Evolutionary conservation across 768 basidiomycete species (phyloP).

Genomic region (Galerina sulciceps): DNA sequence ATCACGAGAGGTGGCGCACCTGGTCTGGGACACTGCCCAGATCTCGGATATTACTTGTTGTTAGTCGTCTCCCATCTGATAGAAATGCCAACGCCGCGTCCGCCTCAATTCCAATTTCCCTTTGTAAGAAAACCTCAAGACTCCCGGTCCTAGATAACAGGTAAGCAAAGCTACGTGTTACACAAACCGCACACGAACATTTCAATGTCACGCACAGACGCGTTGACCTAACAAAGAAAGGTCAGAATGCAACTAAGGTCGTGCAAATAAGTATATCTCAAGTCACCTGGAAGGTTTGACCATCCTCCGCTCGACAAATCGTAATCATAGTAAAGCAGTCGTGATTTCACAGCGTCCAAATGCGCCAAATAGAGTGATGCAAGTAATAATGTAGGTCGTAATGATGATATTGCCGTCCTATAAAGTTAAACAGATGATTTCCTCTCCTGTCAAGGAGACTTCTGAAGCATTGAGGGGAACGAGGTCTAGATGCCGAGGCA

Average conservation of each 20-base stretch:
- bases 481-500: not conserved
- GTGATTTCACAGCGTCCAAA: conserved; percentile 8
- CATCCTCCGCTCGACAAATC: conserved; percentile 69
- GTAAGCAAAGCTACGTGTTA: conserved; percentile 9
- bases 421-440: conserved; percentile 4
- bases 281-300: conserved; percentile 61
- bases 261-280: too few relatives aligned
- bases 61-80: conserved; percentile 77
- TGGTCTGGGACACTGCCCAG: conserved; percentile 77
- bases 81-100: conserved; percentile 78
- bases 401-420: not conserved
- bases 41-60: conserved; percentile 74
- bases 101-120: conserved; percentile 72
- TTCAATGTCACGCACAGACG: conserved; percentile 77
- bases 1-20: conserved; percentile 41
- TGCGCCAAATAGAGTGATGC: conserved; percentile 6
- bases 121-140: conserved; percentile 73
- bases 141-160: conserved; percentile 52
- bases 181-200: conserved; percentile 16
- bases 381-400: not conserved
- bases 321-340: conserved; percentile 50
- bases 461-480: conserved; percentile 8
- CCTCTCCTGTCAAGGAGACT: conserved; percentile 5
- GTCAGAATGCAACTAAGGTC: not conserved
- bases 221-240: conserved; percentile 50